A percentile compares a stretch with the other conserved stretches of the same genome.
These are phyloP conservation scores for Lachnum nothofagi DNA, from an alignment of 2,329 filamentous ascomycete species.

Conservation along the genomic window DNA sequence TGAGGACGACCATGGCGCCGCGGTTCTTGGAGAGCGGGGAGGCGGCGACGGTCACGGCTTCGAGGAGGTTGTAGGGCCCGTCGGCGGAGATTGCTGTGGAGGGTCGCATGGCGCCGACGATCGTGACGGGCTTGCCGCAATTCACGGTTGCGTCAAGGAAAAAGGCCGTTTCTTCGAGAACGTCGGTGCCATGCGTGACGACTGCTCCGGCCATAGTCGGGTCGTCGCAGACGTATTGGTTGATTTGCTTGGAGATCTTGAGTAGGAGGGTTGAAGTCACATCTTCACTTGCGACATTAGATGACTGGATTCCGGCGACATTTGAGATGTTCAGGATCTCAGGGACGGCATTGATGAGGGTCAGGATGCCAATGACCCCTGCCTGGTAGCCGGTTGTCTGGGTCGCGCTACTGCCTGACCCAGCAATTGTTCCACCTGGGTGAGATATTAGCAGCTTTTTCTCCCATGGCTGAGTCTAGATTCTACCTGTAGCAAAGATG, in stretches of 20 bases:
- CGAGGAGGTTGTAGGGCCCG: constrained; percentile 57
- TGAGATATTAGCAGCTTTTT: constrained; percentile 25
- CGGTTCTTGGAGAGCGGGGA: constrained; percentile 42
- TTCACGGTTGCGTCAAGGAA: constrained; percentile 55
- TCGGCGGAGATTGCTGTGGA: constrained; percentile 59
- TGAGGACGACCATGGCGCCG: constrained; percentile 56
- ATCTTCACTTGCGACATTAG: constrained; percentile 43
- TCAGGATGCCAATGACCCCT: constrained; percentile 29
- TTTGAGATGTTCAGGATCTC: constrained; percentile 51
- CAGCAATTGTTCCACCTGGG: constrained; percentile 56
- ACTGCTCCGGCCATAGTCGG: constrained; percentile 44
- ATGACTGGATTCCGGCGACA: constrained; percentile 48
- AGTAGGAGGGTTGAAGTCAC: constrained; percentile 47
- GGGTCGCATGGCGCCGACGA: constrained; percentile 60
- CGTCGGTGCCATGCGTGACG: constrained; percentile 62
- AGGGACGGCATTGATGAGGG: constrained; percentile 51
- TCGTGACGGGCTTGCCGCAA: constrained; percentile 53
- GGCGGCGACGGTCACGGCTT: constrained; percentile 53
- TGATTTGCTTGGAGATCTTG: constrained; percentile 44
- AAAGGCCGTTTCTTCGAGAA: constrained; percentile 59
- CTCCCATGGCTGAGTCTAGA: background rate
- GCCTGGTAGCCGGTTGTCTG: constrained; percentile 53
- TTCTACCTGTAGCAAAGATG: constrained; percentile 25
- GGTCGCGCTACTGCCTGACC: constrained; percentile 42
- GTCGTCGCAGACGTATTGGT: constrained; percentile 36